Conservation (phyloP, 495 filamentous ascomycete species). For the Darksidea phi region DNA sequence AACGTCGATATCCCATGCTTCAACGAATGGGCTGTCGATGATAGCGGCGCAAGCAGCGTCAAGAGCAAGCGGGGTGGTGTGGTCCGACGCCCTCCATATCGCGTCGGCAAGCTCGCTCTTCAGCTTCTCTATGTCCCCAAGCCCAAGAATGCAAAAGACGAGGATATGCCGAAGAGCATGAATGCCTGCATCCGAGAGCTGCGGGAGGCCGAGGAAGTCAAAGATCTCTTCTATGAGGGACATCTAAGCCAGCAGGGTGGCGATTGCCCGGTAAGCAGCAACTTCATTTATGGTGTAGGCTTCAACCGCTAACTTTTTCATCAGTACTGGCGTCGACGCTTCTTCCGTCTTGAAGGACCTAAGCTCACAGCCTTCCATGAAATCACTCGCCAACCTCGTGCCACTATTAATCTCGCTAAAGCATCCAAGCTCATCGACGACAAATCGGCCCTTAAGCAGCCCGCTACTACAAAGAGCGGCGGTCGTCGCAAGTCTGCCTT, state of each 20-base stretch:
- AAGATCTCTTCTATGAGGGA: constrained; percentile 76
- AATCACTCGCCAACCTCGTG: constrained; percentile 87
- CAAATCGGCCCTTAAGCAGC: constrained; percentile 71
- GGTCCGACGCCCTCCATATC: constrained; percentile 79
- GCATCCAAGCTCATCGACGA: constrained; percentile 94
- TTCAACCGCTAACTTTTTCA: constrained; percentile 37
- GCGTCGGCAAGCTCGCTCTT: constrained; percentile 87
- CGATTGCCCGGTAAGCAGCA: constrained; percentile 84
- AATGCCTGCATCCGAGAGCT: constrained; percentile 89
- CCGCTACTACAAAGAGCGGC: constrained; percentile 62
- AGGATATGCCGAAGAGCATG: constrained; percentile 99
- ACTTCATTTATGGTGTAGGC: background rate
- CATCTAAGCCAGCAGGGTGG: constrained; percentile 93
- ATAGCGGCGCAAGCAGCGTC: constrained; percentile 66
- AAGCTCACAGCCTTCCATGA: constrained; percentile 97
- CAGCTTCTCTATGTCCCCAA: constrained; percentile 93
- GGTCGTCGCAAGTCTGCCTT: constrained; percentile 89
- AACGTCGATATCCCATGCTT: constrained; percentile 87
- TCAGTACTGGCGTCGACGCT: constrained; percentile 94
- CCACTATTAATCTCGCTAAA: constrained; percentile 94
- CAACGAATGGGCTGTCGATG: constrained; percentile 96
- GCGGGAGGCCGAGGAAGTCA: constrained; percentile 75
- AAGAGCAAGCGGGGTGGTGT: constrained; percentile 77
- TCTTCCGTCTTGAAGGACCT: constrained; percentile 88
- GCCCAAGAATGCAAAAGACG: constrained; percentile 81